These are phyloP conservation scores for Termitomyces sp. DNA, from an alignment of 768 basidiomycete species.

Conservation along the genomic window DNA sequence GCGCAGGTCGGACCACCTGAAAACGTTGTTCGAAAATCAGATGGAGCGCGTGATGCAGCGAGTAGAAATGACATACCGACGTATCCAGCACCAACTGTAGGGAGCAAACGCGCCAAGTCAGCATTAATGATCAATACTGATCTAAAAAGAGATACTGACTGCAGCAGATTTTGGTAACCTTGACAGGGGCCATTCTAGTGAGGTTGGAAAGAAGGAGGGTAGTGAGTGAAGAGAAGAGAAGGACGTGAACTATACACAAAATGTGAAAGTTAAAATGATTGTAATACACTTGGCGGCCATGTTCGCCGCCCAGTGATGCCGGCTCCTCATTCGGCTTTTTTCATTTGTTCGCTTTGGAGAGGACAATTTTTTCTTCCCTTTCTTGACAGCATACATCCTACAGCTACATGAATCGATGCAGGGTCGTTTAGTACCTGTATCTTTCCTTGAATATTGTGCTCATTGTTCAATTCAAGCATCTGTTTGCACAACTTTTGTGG, in stretches of 20 bases:
- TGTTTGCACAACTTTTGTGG: no score
- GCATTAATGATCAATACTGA: background rate
- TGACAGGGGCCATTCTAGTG: constrained; percentile 48
- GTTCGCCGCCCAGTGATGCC: background rate
- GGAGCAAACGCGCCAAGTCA: constrained; percentile 17
- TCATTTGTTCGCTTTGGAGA: background rate
- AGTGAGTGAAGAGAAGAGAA: background rate
- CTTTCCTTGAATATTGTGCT: background rate
- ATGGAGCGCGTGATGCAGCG: background rate
- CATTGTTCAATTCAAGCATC: background rate
- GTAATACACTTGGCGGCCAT: constrained; percentile 1
- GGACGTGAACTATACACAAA: background rate
- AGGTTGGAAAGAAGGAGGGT: constrained; percentile 9
- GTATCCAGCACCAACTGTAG: constrained; percentile 83
- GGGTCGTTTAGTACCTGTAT: background rate
- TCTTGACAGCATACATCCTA: background rate
- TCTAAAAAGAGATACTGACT: constrained; percentile 51
- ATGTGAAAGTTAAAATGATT: background rate
- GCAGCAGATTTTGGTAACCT: constrained; percentile 84
- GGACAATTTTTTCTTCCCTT: background rate
- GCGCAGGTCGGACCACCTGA: constrained; percentile 93
- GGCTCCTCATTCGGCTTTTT: background rate
- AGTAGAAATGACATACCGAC: constrained; percentile 60
- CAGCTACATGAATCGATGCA: background rate
- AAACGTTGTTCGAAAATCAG: background rate